phyloP scores from a whole-genome alignment of 1,284 basidiomycete genomes.

The Moesziomyces sp. region DNA sequence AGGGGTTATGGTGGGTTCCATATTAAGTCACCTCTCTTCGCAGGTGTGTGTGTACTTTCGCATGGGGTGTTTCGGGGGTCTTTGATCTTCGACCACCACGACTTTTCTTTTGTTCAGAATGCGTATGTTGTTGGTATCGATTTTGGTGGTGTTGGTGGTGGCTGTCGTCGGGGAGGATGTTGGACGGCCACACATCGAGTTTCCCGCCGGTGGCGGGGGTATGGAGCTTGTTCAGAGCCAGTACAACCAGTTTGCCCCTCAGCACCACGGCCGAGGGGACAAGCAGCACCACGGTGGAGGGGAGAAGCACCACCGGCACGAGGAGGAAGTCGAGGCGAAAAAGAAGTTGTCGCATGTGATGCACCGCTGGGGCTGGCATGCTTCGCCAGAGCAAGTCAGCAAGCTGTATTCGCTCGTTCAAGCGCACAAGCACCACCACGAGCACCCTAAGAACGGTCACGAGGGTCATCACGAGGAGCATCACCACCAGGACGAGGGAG shows the following conservation, averaged over 20 bases:
- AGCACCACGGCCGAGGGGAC: not conserved
- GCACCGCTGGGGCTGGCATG: conserved; percentile 13
- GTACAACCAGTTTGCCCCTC: conserved; percentile 23
- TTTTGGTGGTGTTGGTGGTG: no score
- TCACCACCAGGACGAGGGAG: not conserved
- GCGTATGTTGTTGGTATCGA: no score
- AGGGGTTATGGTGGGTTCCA: no score
- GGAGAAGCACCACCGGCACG: no score
- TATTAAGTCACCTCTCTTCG: no score
- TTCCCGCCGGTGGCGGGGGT: not conserved
- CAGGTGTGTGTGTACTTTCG: no score
- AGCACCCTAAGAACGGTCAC: not conserved
- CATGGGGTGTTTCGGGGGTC: no score
- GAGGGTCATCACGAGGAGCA: not conserved
- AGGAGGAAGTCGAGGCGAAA: not conserved
- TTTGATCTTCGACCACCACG: no score
- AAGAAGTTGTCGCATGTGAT: conserved; percentile 11
- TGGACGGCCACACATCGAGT: conserved; percentile 3
- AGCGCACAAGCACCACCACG: not conserved
- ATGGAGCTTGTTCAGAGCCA: conserved; percentile 8
- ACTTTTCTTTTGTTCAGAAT: no score
- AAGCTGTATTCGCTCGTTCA: conserved; percentile 3
- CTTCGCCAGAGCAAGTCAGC: conserved; percentile 7
- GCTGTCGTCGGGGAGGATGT: not conserved
- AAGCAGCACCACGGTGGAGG: not conserved